A percentile compares a stretch with the other conserved stretches of the same genome.
Conservation (phyloP, 1,284 basidiomycete genomes). For the Ganoderma sinense region DNA sequence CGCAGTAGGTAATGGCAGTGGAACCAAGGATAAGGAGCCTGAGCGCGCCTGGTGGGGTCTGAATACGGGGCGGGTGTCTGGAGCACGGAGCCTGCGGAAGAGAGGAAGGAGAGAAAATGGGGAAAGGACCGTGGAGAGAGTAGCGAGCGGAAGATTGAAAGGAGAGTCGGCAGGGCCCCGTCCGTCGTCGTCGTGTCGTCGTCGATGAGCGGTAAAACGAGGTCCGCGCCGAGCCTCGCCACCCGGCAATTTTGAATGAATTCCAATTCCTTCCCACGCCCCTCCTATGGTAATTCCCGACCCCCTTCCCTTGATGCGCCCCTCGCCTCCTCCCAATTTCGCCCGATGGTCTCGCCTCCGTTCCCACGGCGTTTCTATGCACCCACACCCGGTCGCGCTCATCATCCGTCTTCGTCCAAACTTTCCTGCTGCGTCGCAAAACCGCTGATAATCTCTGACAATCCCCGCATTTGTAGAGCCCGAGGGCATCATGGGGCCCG, state of each 20-base stretch:
- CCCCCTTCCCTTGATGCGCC: background rate
- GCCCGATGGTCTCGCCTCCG: background rate
- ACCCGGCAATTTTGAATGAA: conserved; percentile 11
- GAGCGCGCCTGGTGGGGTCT: conserved; percentile 18
- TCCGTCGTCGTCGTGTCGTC: conserved; percentile 26
- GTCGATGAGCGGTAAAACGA: conserved; percentile 14
- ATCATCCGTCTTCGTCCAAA: background rate
- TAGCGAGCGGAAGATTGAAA: conserved; percentile 25
- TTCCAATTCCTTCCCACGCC: conserved; percentile 7
- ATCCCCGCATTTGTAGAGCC: background rate
- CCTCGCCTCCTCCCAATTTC: background rate
- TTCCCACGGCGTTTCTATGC: background rate
- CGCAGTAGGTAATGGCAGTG: conserved; percentile 33
- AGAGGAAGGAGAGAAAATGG: conserved; percentile 12
- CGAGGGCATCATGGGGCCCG: background rate
- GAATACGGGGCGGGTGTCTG: conserved; percentile 4
- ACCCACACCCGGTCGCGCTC: background rate
- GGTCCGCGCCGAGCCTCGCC: conserved; percentile 21
- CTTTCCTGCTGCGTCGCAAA: background rate
- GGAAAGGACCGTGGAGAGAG: conserved; percentile 22
- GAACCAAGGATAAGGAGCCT: conserved; percentile 5
- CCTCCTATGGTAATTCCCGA: conserved; percentile 26
- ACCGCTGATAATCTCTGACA: background rate
- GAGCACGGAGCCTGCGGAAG: conserved; percentile 2
- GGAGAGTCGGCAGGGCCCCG: conserved; percentile 22